A percentile compares a stretch with the other conserved stretches of the same genome.
Evolutionary conservation across 2,329 filamentous ascomycete genomes (phyloP).

Genomic region (Sarocladium kiliense): DNA sequence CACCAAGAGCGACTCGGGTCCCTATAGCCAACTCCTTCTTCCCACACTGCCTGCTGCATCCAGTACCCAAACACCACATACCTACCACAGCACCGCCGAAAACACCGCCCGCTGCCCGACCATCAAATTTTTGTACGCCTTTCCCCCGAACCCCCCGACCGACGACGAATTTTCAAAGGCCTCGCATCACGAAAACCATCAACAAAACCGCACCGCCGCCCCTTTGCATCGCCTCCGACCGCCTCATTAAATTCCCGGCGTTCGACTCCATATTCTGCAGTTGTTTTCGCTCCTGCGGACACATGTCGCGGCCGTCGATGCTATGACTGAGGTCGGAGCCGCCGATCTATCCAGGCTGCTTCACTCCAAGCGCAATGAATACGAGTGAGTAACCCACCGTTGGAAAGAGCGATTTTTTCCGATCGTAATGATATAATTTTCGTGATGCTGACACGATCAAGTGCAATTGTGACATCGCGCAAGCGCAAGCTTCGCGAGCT

Average conservation of each 20-base stretch:
- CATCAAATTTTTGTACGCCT: constrained; percentile 8
- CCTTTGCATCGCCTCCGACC: constrained; percentile 29
- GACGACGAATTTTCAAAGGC: constrained; percentile 14
- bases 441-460: constrained; percentile 40
- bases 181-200: constrained; percentile 19
- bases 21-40: neutral
- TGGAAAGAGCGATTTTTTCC: constrained; percentile 44
- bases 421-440: constrained; percentile 41
- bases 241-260: constrained; percentile 11
- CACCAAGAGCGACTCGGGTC: neutral
- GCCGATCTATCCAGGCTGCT: constrained; percentile 62
- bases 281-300: constrained; percentile 58
- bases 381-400: constrained; percentile 46
- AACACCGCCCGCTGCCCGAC: neutral
- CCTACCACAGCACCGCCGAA: constrained; percentile 1
- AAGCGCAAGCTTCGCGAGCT: constrained; percentile 89
- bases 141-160: constrained; percentile 11
- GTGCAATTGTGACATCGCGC: constrained; percentile 73
- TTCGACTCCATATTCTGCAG: constrained; percentile 23
- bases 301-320: constrained; percentile 64
- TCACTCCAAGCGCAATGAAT: constrained; percentile 59
- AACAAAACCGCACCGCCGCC: constrained; percentile 10
- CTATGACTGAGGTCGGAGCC: constrained; percentile 66
- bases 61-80: neutral
- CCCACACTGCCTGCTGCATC: neutral